Evolutionary conservation across 2,329 filamentous ascomycete genomes (phyloP), one percentile per base, ranked within the genome.

Genomic region (Alternaria novae-zelandiae): DNA sequence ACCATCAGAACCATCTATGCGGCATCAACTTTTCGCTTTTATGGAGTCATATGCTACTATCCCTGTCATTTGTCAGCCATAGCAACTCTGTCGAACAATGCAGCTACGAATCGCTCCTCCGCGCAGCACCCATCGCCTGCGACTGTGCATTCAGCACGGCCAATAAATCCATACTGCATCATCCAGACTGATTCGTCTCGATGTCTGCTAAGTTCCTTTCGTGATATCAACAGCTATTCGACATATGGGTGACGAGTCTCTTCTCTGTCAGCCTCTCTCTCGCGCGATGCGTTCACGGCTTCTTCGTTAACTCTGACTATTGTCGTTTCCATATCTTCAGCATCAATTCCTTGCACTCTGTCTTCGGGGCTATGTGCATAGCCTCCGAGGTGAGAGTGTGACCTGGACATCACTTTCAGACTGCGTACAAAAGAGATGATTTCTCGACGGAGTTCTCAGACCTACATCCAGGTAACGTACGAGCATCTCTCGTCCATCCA

Each of bases 21-120:
- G n/a, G 1, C 7, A 5, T 17, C 4, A 13, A 3, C 1, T 1
- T n/a, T 7, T 9, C 12, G 20, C 17, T 1, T 23, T 2, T 32
- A 8, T 36, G 49, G 21, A 23, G 0, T 32, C 13, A 15, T 9
- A 25, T 41, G 10, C 20, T 17, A 8, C 11, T 0, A 5, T 25
- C 21, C 26, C 13, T 8, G 2, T 15, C 6, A 13, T 9, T 21
- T 5, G 3, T 10, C 7, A 30, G 43, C 17, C 0, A 20, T 12
- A 41, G 3, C 13, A 36, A 9, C 6, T 9, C 6, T 9, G 5
- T 41, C 28, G 4, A 25, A 41, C 2, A 1, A 25, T 17, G 6
- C 1, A 41, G 30, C 30, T 41, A 23, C 13, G 2, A 25, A 2
- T 23, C 1, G 13, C 30, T 21, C 30, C 9, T 53, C 11, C 2